These are phyloP conservation scores for Exsudoporus frostii DNA, from an alignment of 768 basidiomycete genomes.

Conservation along the genomic window DNA sequence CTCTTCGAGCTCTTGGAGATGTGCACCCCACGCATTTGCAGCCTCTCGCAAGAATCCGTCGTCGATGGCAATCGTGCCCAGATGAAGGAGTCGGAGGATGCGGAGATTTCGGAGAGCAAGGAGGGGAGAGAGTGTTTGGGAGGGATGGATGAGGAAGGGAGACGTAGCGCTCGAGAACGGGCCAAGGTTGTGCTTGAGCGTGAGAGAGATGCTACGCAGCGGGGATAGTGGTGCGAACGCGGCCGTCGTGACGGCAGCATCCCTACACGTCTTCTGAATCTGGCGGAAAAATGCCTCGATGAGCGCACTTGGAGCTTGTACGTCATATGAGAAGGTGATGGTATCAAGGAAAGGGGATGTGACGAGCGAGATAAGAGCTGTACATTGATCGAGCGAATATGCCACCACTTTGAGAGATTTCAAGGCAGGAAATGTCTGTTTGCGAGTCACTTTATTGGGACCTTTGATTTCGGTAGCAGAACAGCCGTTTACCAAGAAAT, in stretches of 20 bases:
- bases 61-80: slow-evolving; percentile 28
- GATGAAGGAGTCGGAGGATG: slow-evolving; percentile 21
- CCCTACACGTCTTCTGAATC: slow-evolving; percentile 16
- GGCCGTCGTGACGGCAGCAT: not conserved
- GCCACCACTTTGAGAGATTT: slow-evolving; percentile 25
- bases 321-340: slow-evolving; percentile 27
- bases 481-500: slow-evolving; percentile 13
- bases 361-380: slow-evolving; percentile 22
- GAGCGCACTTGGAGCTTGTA: slow-evolving; percentile 21
- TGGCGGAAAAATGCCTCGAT: slow-evolving; percentile 26
- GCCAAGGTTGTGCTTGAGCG: slow-evolving; percentile 28
- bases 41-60: slow-evolving; percentile 26
- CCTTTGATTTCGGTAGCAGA: not conserved
- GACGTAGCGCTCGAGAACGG: slow-evolving; percentile 15
- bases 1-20: slow-evolving; percentile 27
- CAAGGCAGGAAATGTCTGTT: slow-evolving; percentile 21
- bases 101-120: slow-evolving; percentile 20
- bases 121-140: slow-evolving; percentile 23
- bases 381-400: slow-evolving; percentile 28
- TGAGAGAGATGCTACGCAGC: slow-evolving; percentile 18
- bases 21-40: slow-evolving; percentile 25
- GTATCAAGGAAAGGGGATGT: slow-evolving; percentile 22
- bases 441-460: not conserved
- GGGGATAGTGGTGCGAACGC: not conserved
- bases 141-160: slow-evolving; percentile 26